Percentiles rank a stretch among this genome's conserved stretches.
Conservation (phyloP, 495 filamentous ascomycete species). For the Darksidea phi region DNA sequence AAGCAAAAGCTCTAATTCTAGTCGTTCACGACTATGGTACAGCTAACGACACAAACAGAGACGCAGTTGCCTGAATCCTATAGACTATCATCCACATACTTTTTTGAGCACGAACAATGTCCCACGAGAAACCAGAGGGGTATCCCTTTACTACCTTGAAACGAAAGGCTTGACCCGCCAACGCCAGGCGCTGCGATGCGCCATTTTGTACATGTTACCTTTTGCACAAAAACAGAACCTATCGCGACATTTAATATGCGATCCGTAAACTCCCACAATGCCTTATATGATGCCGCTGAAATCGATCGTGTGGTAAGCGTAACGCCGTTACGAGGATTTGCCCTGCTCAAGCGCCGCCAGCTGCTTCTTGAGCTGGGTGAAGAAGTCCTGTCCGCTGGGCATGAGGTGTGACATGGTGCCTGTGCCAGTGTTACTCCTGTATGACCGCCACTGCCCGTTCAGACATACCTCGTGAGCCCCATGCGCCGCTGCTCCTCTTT, state of each 20-base stretch:
- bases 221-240: conserved; percentile 1
- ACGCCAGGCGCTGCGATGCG: conserved; percentile 21
- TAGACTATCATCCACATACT: conserved; percentile 15
- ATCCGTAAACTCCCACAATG: conserved; percentile 27
- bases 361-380: conserved; percentile 32
- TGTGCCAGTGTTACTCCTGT: conserved; percentile 11
- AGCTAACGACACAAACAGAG: not conserved
- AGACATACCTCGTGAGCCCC: conserved; percentile 30
- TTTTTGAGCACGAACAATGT: conserved; percentile 11
- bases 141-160: conserved; percentile 22
- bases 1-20: no score
- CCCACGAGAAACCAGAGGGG: conserved; percentile 9
- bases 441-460: not conserved
- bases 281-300: conserved; percentile 29
- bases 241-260: not conserved
- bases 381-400: conserved; percentile 36
- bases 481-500: conserved; percentile 32
- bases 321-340: conserved; percentile 16
- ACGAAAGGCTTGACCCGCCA: conserved; percentile 8
- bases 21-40: not conserved
- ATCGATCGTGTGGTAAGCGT: conserved; percentile 1
- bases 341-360: conserved; percentile 22
- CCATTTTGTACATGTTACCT: conserved; percentile 6
- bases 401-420: conserved; percentile 34
- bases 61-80: not conserved